Conservation (phyloP, 1,284 basidiomycete species). For the Ceratobasidium theobromae region DNA sequence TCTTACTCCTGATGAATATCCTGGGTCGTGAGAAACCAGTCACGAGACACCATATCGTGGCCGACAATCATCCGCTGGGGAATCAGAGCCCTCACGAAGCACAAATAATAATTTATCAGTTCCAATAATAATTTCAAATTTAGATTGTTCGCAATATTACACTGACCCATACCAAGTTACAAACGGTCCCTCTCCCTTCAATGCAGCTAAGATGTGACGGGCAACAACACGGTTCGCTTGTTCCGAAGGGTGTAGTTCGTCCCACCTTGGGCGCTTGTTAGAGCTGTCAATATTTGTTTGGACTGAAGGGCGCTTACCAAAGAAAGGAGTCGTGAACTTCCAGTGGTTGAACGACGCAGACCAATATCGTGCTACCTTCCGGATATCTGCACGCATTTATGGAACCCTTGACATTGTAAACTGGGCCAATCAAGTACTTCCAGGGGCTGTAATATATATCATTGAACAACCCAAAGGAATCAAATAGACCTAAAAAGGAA, state of each 20-base stretch:
- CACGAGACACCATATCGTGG: too few species aligned
- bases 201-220: background rate
- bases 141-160: background rate
- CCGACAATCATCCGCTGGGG: too few species aligned
- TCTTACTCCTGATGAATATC: too few species aligned
- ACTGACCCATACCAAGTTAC: conserved; percentile 5
- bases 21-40: too few species aligned
- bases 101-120: too few species aligned
- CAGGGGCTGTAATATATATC: conserved; percentile 55
- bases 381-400: conserved; percentile 45
- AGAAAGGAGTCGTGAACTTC: conserved; percentile 21
- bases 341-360: conserved; percentile 9
- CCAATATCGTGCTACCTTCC: conserved; percentile 42
- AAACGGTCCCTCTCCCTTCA: conserved; percentile 2
- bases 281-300: background rate
- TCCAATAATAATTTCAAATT: background rate
- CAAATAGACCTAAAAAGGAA: conserved; percentile 41
- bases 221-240: conserved; percentile 5
- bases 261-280: background rate
- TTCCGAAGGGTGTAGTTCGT: conserved; percentile 5
- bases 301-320: conserved; percentile 10
- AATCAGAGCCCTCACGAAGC: too few species aligned
- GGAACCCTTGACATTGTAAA: conserved; percentile 57
- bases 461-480: conserved; percentile 50
- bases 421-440: conserved; percentile 59